Evolutionary conservation across 2,329 filamentous ascomycete species (phyloP), one percentile per base, ranked within the genome.

Genomic region (Ophiostoma ips): DNA sequence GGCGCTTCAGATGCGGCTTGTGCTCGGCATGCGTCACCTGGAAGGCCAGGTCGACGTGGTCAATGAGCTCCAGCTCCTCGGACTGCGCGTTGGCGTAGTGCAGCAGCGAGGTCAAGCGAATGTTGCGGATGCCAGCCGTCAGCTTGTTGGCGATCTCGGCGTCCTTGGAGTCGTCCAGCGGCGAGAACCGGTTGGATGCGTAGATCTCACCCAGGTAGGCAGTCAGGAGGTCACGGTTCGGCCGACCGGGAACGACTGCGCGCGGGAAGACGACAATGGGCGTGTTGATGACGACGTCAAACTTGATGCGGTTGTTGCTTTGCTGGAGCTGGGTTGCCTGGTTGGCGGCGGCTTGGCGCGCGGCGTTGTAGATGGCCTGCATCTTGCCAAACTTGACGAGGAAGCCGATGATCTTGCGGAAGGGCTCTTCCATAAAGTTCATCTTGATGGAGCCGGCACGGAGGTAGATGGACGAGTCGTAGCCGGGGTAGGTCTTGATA

Each of bases 361-460:
- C 92, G 38, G 92, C 90, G 61, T 99, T 98, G 71, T 95, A 98
- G 49, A 98, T 84, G 19, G 92, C 90, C 66, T 98, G 92, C 92
- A 99, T 99, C 67, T 94, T 95, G 53, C 94, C 92, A 63, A 99
- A 99, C 60, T 98, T 98, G 63, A 99, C 88, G 40, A 94, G 72
- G 65, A 98, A 99, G 57, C 94, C 87, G 65, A 98, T 87, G 56
- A 99, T 96, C 67, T 96, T 96, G 48, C 92, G 81, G 71, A 96
- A 95, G 0, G 92, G 92, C 64, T 98, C 94, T 54, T 95, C 90
- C 4, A 96, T 69, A 63, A 99, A 98, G 63, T 95, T 96, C 62
- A 98, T 74, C 67, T 94, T 96, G 64, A 98, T 83, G 0, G 92
- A 98, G 1, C 92, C 92, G 16, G 92, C 90, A 34, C 90, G 81